A percentile compares a stretch with the other conserved stretches of the same genome.
These are phyloP conservation scores for Fraxinus excelsior DNA, from an alignment of 257 asterid species.

Conservation along the genomic window DNA sequence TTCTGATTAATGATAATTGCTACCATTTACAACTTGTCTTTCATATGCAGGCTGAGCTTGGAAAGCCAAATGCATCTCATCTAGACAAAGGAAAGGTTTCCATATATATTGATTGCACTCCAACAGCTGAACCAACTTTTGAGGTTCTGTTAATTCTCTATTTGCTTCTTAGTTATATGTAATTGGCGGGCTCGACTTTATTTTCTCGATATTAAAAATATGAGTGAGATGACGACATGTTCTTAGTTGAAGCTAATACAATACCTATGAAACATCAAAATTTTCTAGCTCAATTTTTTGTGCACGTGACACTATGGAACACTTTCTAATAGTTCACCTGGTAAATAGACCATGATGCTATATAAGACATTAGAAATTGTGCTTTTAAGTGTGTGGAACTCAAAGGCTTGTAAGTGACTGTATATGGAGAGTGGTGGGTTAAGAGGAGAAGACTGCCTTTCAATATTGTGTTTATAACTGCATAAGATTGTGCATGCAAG, in stretches of 20 bases:
- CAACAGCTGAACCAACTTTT: slow-evolving; percentile 88
- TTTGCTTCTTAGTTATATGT: slow-evolving; percentile 7
- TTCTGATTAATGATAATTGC: neutral
- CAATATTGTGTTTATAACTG: neutral
- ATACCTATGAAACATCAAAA: neutral
- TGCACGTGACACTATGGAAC: neutral
- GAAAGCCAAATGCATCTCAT: slow-evolving; percentile 65
- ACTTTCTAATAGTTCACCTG: neutral
- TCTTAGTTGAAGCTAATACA: neutral
- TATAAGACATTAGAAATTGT: neutral
- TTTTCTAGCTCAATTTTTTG: neutral
- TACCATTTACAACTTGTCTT: neutral
- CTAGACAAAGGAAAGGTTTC: slow-evolving; percentile 86
- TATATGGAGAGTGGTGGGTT: neutral
- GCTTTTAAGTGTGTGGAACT: neutral
- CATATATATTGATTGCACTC: slow-evolving; percentile 83
- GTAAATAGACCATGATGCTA: neutral
- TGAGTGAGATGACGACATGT: neutral
- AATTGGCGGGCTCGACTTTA: slow-evolving; percentile 8
- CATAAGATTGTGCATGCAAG: neutral
- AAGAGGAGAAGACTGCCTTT: neutral
- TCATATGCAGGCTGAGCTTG: slow-evolving; percentile 83
- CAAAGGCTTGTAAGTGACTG: neutral
- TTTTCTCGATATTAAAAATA: neutral
- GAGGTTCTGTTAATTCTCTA: slow-evolving; percentile 52